Conservation (phyloP, 805 yeast species). For the Kluyveromyces starmeri region DNA sequence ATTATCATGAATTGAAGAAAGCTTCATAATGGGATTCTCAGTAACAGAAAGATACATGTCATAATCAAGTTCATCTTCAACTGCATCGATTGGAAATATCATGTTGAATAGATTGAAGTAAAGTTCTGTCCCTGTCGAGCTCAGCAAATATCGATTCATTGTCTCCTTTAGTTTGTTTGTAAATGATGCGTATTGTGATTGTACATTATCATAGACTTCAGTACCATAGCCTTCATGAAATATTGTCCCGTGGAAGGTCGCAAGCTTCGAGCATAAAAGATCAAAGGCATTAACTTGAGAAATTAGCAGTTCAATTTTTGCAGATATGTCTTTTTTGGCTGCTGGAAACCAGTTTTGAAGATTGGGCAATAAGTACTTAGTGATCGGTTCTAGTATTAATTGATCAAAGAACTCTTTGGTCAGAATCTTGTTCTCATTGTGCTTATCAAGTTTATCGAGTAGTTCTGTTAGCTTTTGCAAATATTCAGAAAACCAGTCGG, state of each 20-base stretch:
- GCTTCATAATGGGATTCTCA: slow-evolving; percentile 44
- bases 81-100: slow-evolving; percentile 53
- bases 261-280: slow-evolving; percentile 43
- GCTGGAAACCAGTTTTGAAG: slow-evolving; percentile 23
- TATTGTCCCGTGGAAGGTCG: slow-evolving; percentile 32
- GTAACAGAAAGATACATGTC: slow-evolving; percentile 55
- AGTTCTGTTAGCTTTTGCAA: slow-evolving; percentile 39
- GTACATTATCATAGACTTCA: slow-evolving; percentile 19
- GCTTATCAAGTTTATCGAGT: slow-evolving; percentile 44
- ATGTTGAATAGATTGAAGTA: slow-evolving; percentile 57
- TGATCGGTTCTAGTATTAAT: slow-evolving; percentile 36
- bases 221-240: slow-evolving; percentile 26
- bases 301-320: slow-evolving; percentile 27
- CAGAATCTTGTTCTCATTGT: slow-evolving; percentile 32
- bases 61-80: slow-evolving; percentile 47
- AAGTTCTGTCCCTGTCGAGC: slow-evolving; percentile 46
- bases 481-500: slow-evolving; percentile 74
- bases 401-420: slow-evolving; percentile 32
- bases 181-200: slow-evolving; percentile 25
- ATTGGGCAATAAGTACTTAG: slow-evolving; percentile 21
- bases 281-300: slow-evolving; percentile 54
- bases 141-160: slow-evolving; percentile 41
- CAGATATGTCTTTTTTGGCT: slow-evolving; percentile 20
- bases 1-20: slow-evolving; percentile 36
- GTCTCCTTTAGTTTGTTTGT: slow-evolving; percentile 30